Evolutionary conservation across 306 rosid genomes (phyloP).

Genomic region (Crotalaria pallida): DNA sequence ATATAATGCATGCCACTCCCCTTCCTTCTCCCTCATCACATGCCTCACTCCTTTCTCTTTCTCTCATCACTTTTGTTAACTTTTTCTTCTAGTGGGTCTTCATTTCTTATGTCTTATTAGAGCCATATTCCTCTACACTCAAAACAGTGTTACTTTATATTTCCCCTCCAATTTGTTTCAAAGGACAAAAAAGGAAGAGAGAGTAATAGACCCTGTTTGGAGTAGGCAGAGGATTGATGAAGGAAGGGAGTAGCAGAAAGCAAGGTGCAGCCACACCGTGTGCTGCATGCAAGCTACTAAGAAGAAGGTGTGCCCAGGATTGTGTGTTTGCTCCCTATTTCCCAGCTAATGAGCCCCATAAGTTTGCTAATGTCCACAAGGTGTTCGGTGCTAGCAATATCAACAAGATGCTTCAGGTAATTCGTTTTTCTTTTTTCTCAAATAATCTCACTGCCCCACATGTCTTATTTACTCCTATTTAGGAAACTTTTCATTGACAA

Average conservation of each 20-base stretch:
- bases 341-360: slow-evolving; percentile 74
- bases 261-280: slow-evolving; percentile 70
- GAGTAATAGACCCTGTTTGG: not conserved
- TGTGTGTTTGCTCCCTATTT: slow-evolving; percentile 84
- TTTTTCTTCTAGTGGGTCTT: not conserved
- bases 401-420: slow-evolving; percentile 81
- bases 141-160: not conserved
- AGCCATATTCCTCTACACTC: not conserved
- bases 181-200: not conserved
- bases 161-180: too few species aligned
- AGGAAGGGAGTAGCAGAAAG: slow-evolving; percentile 46
- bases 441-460: slow-evolving; percentile 5
- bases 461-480: not conserved
- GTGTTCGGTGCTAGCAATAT: slow-evolving; percentile 89
- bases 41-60: slow-evolving; percentile 4
- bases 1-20: slow-evolving; percentile 21
- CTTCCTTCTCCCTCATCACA: not conserved
- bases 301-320: slow-evolving; percentile 69
- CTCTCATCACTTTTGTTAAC: slow-evolving; percentile 1
- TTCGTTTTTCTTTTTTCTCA: not conserved
- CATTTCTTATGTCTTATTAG: not conserved
- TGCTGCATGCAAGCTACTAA: slow-evolving; percentile 76
- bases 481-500: not conserved
- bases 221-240: slow-evolving; percentile 32
- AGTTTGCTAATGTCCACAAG: slow-evolving; percentile 81